Base-by-base conservation (phyloP, 208 protist genomes). In the Trypanosoma grayi region DNA sequence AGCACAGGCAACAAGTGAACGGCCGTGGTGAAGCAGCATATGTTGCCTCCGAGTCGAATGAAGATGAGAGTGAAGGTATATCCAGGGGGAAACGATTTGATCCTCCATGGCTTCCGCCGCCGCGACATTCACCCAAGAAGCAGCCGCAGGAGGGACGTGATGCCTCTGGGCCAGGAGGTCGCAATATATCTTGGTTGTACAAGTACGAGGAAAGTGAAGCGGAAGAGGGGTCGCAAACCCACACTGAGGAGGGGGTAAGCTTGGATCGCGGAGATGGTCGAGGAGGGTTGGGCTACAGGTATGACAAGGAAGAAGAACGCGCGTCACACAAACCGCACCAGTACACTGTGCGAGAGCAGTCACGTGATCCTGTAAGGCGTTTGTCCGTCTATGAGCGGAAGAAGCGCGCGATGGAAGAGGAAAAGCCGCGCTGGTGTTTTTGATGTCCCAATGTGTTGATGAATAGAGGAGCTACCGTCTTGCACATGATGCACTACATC, bases 331-430 rank as follows among this genome's bases (percentile, higher is more conserved):
- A 34, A n/a, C 28, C 36, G 11, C 39, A 16, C 11, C 30, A 18
- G n/a, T 14, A 55, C 22, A 5, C 16, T 25, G 25, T 24, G 8
- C 39, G 16, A 18, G 37, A 6, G 16, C 41, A 44, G 9, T 9
- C 1, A 33, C 13, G 28, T 13, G 14, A 18, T 36, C 2, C 36
- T 34, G 37, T 11, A 18, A 33, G 41, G 28, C 24, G 57, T 25
- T 40, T 37, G 16, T 73, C 71, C 37, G 58, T 75, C 10, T 73
- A 77, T 43, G 76, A 78, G 24, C 54, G 67, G 43, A 74, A 72
- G 47, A 27, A 40, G 11, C 43, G 45, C 20, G 70, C 74, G 4
- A 18, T 73, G 4, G 48, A 57, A 16, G 48, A 70, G 27, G 34
- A 58, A 25, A 59, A 64, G 57, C 77, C 77, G 4, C 45, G 55